Base-by-base conservation (phyloP, 441 rosid species). In the Eruca vesicaria region DNA sequence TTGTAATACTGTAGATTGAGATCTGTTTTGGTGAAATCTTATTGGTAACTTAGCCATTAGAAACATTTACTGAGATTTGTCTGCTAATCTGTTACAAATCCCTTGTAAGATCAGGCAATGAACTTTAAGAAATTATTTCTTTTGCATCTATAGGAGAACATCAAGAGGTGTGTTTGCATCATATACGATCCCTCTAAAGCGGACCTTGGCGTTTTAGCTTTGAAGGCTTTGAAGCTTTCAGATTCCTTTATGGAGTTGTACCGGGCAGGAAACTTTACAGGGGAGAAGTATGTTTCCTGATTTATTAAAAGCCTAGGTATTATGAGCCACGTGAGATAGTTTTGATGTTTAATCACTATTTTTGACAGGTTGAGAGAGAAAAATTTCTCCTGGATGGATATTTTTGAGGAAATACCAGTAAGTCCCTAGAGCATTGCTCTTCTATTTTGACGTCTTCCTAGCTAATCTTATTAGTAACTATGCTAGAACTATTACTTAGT, bases 341-440 rank as follows among this genome's bases (percentile, higher is more conserved):
- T 33, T 26, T 70, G 57, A 68, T 50, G 52, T 82, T 52, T 75
- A 15, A 73, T 62, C 36, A 26, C 65, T 62, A 38, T 43, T 6
- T 79, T 45, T 75, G 19, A 12, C 76, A 95, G 99, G 87, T 83
- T 96, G 92, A 91, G 99, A 78, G 99, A 93, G 90, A 91, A 84
- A 77, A 96, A 91, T 72, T 86, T 96, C 86, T 89, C 99, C 43
- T 96, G 99, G 99, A 94, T 90, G 85, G 98, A 93, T 82, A 93
- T 96, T 66, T 96, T 96, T 78, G 99, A 96, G 82, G 99, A 96
- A 80, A 96, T 96, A 63, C 99, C 99, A 19, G 99, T 96, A 88
- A 90, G 97, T 69, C 52, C 77, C 45, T 43, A 66, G 11, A 23
- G 36, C 65, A 26, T 63, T 71, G 12, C 57, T 68, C 38, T 68